phyloP scores from a whole-genome alignment of 805 yeast species.

The Ogataea kodamae region DNA sequence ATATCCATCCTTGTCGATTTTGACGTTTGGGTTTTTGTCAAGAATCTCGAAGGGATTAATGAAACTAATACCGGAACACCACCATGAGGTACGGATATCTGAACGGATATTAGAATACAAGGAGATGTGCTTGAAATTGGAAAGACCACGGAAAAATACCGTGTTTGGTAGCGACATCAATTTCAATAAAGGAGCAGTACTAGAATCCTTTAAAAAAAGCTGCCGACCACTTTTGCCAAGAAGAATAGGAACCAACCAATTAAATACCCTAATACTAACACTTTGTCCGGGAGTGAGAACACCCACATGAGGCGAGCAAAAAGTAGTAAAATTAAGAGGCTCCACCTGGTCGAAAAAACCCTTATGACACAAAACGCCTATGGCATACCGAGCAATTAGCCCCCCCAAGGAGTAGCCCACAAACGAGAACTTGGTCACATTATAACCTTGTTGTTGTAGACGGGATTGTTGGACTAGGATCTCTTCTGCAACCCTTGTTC shows the following conservation, averaged over 20 bases:
- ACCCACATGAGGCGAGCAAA: conserved; percentile 72
- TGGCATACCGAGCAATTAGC: conserved; percentile 71
- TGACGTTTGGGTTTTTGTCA: conserved; percentile 31
- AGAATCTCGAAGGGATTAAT: conserved; percentile 54
- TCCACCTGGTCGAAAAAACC: conserved; percentile 49
- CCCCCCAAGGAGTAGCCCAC: conserved; percentile 93
- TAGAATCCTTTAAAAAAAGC: conserved; percentile 56
- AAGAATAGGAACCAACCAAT: conserved; percentile 58
- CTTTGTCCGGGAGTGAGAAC: conserved; percentile 57
- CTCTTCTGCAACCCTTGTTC: conserved; percentile 69
- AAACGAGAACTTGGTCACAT: conserved; percentile 66
- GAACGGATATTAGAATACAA: conserved; percentile 75
- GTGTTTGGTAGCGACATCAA: conserved; percentile 65
- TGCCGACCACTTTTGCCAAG: conserved; percentile 74
- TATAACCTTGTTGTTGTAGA: conserved; percentile 19
- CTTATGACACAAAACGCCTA: conserved; percentile 62
- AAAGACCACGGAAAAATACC: conserved; percentile 54
- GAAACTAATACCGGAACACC: conserved; percentile 69
- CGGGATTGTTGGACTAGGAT: conserved; percentile 41
- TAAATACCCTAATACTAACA: conserved; percentile 51
- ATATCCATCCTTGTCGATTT: conserved; percentile 41
- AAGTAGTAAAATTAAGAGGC: conserved; percentile 58
- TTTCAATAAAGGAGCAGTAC: conserved; percentile 48
- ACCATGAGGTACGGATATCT: conserved; percentile 80
- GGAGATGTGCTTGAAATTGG: conserved; percentile 47